These are phyloP conservation scores for Lentinula lateritia DNA, from an alignment of 768 basidiomycete genomes.

Conservation along the genomic window DNA sequence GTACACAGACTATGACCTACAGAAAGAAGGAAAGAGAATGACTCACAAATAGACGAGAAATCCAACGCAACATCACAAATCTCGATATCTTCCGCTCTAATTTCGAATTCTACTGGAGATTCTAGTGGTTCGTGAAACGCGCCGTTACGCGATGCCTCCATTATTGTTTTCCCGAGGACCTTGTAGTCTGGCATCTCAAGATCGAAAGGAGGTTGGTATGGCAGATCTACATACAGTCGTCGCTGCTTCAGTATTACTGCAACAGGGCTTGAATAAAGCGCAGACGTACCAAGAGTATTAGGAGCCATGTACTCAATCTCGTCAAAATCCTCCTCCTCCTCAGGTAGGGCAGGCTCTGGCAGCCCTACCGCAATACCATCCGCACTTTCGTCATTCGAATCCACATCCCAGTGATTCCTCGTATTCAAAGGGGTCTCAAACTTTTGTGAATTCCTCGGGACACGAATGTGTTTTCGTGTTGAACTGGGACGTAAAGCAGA, in stretches of 20 bases:
- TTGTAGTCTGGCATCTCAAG: conserved; percentile 40
- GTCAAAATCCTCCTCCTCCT: conserved; percentile 36
- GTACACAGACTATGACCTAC: background rate
- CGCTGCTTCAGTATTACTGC: no score
- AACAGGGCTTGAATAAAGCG: background rate
- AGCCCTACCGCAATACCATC: conserved; percentile 9
- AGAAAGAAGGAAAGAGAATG: background rate
- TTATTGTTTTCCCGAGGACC: conserved; percentile 30
- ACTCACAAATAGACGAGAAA: conserved; percentile 16
- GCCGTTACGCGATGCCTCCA: conserved; percentile 26
- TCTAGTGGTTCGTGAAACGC: conserved; percentile 21
- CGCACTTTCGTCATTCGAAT: conserved; percentile 53
- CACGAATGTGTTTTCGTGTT: conserved; percentile 55
- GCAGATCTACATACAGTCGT: conserved; percentile 25
- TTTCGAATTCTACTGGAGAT: conserved; percentile 22
- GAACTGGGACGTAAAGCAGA: conserved; percentile 61
- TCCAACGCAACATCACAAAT: conserved; percentile 24
- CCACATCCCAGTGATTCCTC: conserved; percentile 69
- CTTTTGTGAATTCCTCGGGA: conserved; percentile 40
- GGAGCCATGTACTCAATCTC: conserved; percentile 52
- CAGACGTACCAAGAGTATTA: conserved; percentile 19
- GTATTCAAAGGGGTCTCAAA: conserved; percentile 64
- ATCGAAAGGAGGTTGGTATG: conserved; percentile 38
- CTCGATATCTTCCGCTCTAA: conserved; percentile 18
- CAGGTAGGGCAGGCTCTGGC: conserved; percentile 19